phyloP scores from a whole-genome alignment of 129 eudicot species.

The Logfia minima region DNA sequence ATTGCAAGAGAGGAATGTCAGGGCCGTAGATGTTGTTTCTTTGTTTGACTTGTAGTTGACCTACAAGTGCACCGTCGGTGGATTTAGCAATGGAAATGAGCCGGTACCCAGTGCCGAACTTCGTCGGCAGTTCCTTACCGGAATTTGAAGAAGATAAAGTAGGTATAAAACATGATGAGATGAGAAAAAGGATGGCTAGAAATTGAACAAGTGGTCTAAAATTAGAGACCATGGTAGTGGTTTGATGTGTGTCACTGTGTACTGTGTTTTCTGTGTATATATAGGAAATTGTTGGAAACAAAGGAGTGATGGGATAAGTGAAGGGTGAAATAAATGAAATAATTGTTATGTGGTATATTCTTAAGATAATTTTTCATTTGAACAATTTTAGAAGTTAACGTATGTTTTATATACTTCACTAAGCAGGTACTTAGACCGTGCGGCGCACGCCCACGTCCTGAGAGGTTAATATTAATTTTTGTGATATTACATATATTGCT shows the following conservation, averaged over 20 bases:
- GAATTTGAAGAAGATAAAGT: constrained; percentile 29
- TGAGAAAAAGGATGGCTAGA: constrained; percentile 4
- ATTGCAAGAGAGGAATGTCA: constrained; percentile 76
- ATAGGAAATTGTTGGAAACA: constrained; percentile 17
- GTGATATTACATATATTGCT: no score
- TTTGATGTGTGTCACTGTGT: constrained; percentile 13
- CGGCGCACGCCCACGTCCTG: no score
- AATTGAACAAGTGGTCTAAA: constrained; percentile 24
- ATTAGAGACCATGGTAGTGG: constrained; percentile 27
- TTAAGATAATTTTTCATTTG: no score
- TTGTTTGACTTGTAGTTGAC: constrained; percentile 68
- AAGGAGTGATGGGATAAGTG: not conserved
- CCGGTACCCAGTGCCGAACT: constrained; percentile 84
- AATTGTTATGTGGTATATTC: no score
- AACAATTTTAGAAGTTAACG: no score
- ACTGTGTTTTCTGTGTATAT: not conserved
- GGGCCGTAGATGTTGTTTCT: constrained; percentile 72
- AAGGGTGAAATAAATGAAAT: no score
- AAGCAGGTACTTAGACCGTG: no score
- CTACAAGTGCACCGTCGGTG: constrained; percentile 73
- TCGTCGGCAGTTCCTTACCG: constrained; percentile 18
- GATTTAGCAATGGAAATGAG: constrained; percentile 63
- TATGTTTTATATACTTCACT: no score
- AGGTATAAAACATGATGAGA: constrained; percentile 4
- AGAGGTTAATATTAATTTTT: no score